Conservation (phyloP, 2,329 filamentous ascomycete genomes). For the Colletotrichum euphorbiae region DNA sequence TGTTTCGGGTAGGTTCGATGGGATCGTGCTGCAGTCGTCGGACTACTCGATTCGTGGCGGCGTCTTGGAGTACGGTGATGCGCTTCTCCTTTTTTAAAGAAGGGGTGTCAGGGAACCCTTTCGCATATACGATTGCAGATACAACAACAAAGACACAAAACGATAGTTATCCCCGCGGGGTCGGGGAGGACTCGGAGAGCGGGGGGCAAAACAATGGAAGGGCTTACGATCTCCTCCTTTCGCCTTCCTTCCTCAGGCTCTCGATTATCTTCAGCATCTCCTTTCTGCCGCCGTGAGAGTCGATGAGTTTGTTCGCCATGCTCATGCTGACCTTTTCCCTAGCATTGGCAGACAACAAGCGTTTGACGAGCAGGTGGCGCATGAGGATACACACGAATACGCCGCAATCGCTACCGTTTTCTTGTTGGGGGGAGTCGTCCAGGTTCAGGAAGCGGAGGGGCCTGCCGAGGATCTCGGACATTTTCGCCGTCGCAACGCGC, state of each 20-base stretch:
- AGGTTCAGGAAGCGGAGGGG: slow-evolving; percentile 82
- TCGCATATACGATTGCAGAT: background rate
- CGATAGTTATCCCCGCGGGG: background rate
- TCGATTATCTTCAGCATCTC: slow-evolving; percentile 95
- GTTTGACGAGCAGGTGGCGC: slow-evolving; percentile 89
- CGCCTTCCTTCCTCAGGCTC: slow-evolving; percentile 85
- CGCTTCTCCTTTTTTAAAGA: slow-evolving; percentile 47
- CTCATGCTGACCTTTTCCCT: slow-evolving; percentile 94
- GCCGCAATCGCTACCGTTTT: slow-evolving; percentile 93
- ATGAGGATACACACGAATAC: slow-evolving; percentile 97
- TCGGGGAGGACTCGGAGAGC: background rate
- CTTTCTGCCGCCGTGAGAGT: slow-evolving; percentile 83
- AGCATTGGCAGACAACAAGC: slow-evolving; percentile 81
- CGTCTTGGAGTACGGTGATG: slow-evolving; percentile 51
- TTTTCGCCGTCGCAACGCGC: slow-evolving; percentile 73
- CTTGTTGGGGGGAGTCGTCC: slow-evolving; percentile 87
- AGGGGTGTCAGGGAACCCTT: slow-evolving; percentile 34
- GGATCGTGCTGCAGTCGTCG: slow-evolving; percentile 5
- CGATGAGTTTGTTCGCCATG: slow-evolving; percentile 85
- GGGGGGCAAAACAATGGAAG: background rate
- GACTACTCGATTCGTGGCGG: slow-evolving; percentile 59
- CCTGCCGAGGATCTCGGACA: slow-evolving; percentile 75
- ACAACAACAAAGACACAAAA: slow-evolving; percentile 10
- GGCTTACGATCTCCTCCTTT: slow-evolving; percentile 83
- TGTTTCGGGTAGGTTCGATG: background rate